Conservation (phyloP, 306 rosid genomes). For the Begonia fuchsioides region DNA sequence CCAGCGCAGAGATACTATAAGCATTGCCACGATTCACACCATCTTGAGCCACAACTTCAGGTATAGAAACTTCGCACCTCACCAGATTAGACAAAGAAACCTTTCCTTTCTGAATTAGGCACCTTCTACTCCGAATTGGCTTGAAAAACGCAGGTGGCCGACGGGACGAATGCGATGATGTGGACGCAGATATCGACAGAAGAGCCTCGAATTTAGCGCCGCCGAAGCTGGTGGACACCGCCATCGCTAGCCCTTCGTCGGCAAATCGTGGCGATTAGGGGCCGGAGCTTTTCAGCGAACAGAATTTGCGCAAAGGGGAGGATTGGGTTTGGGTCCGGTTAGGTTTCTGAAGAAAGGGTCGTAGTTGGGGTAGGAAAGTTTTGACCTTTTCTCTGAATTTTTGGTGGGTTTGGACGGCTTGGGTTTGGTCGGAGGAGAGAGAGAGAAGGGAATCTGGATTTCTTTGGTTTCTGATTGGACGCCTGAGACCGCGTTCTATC, state of each 20-base stretch:
- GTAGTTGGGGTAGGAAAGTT: too few species aligned
- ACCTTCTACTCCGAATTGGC: conserved; percentile 18
- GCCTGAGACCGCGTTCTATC: too few species aligned
- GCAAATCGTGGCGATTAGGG: too few species aligned
- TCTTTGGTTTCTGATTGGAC: too few species aligned
- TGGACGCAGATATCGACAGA: conserved; percentile 11
- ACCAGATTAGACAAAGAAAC: conserved; percentile 2
- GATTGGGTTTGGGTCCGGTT: too few species aligned
- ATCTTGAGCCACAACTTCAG: conserved; percentile 22
- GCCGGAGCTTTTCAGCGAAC: too few species aligned
- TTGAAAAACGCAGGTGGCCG: conserved; percentile 16
- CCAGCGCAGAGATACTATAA: conserved; percentile 54
- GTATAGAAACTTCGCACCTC: conserved; percentile 45
- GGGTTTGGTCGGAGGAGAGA: too few species aligned
- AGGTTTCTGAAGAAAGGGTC: too few species aligned
- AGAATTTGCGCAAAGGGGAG: too few species aligned
- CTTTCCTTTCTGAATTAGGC: conserved; percentile 31
- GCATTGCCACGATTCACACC: conserved; percentile 10
- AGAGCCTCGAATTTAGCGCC: conserved; percentile 28
- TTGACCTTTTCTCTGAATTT: too few species aligned
- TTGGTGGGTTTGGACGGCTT: too few species aligned
- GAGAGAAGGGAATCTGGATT: too few species aligned
- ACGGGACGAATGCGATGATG: conserved; percentile 7
- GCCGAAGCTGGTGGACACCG: conserved; percentile 24
- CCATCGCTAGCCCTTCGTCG: conserved; percentile 14